Conservation (phyloP, 2,329 filamentous ascomycete species). For the Capronia coronata region DNA sequence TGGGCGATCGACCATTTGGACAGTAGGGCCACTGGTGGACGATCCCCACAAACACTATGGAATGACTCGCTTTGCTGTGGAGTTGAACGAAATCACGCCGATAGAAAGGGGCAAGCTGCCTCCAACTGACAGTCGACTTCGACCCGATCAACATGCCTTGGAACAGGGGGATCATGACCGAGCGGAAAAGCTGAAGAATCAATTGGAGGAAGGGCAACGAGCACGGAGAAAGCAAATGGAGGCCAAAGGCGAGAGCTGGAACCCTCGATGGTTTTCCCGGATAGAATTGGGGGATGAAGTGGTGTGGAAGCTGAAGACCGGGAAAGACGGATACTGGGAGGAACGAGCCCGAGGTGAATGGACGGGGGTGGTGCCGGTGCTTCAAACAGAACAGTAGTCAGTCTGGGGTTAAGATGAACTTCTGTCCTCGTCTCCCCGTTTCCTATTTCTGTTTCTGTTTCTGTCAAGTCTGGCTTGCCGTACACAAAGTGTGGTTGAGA, state of each 20-base stretch:
- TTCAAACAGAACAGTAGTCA: slow-evolving; percentile 34
- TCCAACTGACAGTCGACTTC: slow-evolving; percentile 71
- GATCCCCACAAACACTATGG: slow-evolving; percentile 77
- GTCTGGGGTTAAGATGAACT: not conserved
- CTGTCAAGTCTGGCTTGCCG: no score
- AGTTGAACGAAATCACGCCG: slow-evolving; percentile 77
- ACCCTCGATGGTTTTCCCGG: slow-evolving; percentile 77
- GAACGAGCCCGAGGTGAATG: slow-evolving; percentile 64
- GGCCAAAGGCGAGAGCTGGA: slow-evolving; percentile 63
- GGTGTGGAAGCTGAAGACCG: slow-evolving; percentile 67
- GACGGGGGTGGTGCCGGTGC: slow-evolving; percentile 52
- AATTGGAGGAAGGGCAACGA: slow-evolving; percentile 79
- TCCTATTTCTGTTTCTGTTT: no score
- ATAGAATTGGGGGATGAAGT: slow-evolving; percentile 51
- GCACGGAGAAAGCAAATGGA: slow-evolving; percentile 68
- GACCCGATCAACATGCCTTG: slow-evolving; percentile 79
- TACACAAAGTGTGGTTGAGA: no score
- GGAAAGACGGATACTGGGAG: slow-evolving; percentile 92
- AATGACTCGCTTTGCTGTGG: slow-evolving; percentile 76
- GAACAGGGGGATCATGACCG: slow-evolving; percentile 76
- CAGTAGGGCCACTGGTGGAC: slow-evolving; percentile 67
- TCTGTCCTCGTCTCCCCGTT: not conserved
- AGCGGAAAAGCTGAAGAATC: slow-evolving; percentile 76
- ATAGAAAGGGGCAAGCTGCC: slow-evolving; percentile 70
- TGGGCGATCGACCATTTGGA: slow-evolving; percentile 68